Percentiles rank a stretch among this genome's conserved stretches.
Conservation (phyloP, 2,329 filamentous ascomycete genomes). For the Claviceps monticola region DNA sequence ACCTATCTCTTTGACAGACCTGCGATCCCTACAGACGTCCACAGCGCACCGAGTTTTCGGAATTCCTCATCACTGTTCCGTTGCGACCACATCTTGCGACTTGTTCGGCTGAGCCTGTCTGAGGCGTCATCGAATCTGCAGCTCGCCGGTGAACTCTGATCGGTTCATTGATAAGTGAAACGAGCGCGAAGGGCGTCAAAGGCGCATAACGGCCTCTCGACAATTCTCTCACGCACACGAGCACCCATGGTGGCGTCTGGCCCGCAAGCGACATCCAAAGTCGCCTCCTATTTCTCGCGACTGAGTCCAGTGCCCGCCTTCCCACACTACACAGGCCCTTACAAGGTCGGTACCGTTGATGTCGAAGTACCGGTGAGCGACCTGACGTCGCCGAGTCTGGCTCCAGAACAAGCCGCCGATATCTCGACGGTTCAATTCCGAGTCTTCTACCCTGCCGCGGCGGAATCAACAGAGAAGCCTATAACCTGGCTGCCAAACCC, state of each 20-base stretch:
- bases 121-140: no score
- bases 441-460: constrained; percentile 62
- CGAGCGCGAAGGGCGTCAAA: no score
- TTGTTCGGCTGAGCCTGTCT: no score
- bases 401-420: constrained; percentile 37
- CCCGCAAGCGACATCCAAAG: constrained; percentile 18
- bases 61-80: no score
- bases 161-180: no score
- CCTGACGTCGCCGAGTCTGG: constrained; percentile 37
- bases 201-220: not conserved
- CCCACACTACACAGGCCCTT: constrained; percentile 61
- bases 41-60: no score
- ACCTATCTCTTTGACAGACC: no score
- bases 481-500: constrained; percentile 69
- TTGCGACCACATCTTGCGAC: no score
- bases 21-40: no score
- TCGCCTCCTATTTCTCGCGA: constrained; percentile 35
- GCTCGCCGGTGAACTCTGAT: no score
- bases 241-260: constrained; percentile 9
- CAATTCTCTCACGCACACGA: not conserved
- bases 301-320: constrained; percentile 60
- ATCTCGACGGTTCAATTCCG: constrained; percentile 68
- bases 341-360: constrained; percentile 67
- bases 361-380: constrained; percentile 61
- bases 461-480: constrained; percentile 37